These are phyloP conservation scores for Penicillium nordicum DNA, from an alignment of 2,329 filamentous ascomycete genomes.

Conservation along the genomic window DNA sequence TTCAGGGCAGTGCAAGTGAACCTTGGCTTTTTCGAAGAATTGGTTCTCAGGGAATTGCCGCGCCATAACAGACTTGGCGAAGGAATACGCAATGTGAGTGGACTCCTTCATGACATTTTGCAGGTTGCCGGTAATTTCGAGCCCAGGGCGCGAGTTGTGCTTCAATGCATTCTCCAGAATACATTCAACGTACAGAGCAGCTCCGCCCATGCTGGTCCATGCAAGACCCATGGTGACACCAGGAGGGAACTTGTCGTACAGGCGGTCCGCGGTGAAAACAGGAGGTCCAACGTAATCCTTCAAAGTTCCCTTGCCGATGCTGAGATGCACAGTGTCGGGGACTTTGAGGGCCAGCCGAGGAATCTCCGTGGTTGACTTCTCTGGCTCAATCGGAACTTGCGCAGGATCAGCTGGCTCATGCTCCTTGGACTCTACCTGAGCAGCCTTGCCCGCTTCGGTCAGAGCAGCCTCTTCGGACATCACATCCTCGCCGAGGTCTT, in stretches of 20 bases:
- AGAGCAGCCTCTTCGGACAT: slow-evolving; percentile 76
- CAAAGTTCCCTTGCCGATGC: slow-evolving; percentile 82
- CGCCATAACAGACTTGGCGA: slow-evolving; percentile 84
- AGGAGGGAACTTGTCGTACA: slow-evolving; percentile 89
- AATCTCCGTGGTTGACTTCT: slow-evolving; percentile 46
- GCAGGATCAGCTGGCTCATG: slow-evolving; percentile 64
- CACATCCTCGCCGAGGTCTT: slow-evolving; percentile 82
- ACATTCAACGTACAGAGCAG: slow-evolving; percentile 94
- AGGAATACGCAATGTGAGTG: slow-evolving; percentile 90
- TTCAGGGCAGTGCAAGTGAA: slow-evolving; percentile 95
- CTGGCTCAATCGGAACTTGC: slow-evolving; percentile 53
- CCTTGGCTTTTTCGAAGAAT: slow-evolving; percentile 93
- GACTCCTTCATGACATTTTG: slow-evolving; percentile 99
- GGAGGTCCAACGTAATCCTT: slow-evolving; percentile 97
- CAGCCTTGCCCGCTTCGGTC: slow-evolving; percentile 80
- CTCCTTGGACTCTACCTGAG: slow-evolving; percentile 57
- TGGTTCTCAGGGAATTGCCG: slow-evolving; percentile 81
- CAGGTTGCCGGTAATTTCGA: slow-evolving; percentile 92
- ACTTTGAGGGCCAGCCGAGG: slow-evolving; percentile 77
- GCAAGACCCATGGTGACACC: slow-evolving; percentile 97
- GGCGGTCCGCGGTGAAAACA: slow-evolving; percentile 88
- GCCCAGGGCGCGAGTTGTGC: slow-evolving; percentile 67
- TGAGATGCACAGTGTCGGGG: slow-evolving; percentile 80
- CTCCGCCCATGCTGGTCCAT: slow-evolving; percentile 96
- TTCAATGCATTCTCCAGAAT: slow-evolving; percentile 83